Evolutionary conservation across 2,329 filamentous ascomycete genomes (phyloP), one percentile per base, ranked within the genome.

Genomic region (Pseudogymnoascus pannorum): DNA sequence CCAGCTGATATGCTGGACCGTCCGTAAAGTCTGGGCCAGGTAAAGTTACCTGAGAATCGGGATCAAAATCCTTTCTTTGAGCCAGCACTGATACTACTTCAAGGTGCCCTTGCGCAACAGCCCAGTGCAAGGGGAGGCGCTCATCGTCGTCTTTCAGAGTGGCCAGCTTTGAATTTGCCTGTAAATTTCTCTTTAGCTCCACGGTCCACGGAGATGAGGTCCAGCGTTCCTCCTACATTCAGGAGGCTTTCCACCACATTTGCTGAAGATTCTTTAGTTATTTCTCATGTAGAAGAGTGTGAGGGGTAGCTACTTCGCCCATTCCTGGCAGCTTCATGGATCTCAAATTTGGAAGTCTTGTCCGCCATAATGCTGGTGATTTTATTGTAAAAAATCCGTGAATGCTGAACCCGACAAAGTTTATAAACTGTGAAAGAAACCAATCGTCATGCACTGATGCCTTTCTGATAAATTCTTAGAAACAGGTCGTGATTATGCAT

Each of bases 71-170:
- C 68, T 87, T 87, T 64, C 80, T 79, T 61, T 89, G 81, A 2
- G 88, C 81, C 3, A 97, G 79, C 18, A 93, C 72, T 58, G 88
- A 79, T 16, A 90, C 86, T 63, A 97, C 91, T 22, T 87, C 82
- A 5, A 87, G 75, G 67, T 86, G 87, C 72, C 94, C 95, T 74
- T 89, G 88, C 20, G 92, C 94, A 1, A 86, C 85, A 0, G 94
- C 93, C 94, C 94, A 99, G 79, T 99, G 94, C 62, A 97, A 86
- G 2, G 94, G 87, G 36, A 96, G 83, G 48, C 94, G 89, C 14
- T 91, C 91, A 73, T 99, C 94, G 57, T 90, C 87, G 70, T 99
- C 94, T 69, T 86, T 85, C 62, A 75, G 75, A 54, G 77, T 80
- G 24, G 90, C 87, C 38, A 95, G 83, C 69, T 89, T 92, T 2